Evolutionary conservation across 306 rosid genomes (phyloP).

Genomic region (Rosa chinensis): DNA sequence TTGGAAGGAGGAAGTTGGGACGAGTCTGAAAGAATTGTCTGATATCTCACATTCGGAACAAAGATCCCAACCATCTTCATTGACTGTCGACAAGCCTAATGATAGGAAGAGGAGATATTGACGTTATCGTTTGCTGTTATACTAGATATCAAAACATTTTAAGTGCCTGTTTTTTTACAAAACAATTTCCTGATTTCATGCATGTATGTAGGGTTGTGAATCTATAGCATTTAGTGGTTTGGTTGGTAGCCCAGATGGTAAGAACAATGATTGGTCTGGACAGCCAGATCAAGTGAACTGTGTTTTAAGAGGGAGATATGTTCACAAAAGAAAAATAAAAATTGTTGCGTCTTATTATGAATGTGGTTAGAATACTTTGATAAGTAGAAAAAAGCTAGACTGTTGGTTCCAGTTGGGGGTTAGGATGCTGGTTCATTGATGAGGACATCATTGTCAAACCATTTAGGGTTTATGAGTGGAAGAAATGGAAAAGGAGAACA

Average conservation of each 20-base stretch:
- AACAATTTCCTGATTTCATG: background rate
- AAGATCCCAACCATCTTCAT: too few species aligned
- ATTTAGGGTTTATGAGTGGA: background rate
- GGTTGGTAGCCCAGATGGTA: background rate
- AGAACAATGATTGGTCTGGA: background rate
- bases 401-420: background rate
- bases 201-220: constrained; percentile 4
- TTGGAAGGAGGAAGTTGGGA: too few species aligned
- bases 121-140: background rate
- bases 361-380: background rate
- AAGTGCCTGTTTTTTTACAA: background rate
- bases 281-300: background rate
- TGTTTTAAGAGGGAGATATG: background rate
- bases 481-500: background rate
- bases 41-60: too few species aligned
- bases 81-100: too few species aligned
- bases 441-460: background rate
- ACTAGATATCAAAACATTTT: background rate
- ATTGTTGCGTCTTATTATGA: background rate
- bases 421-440: background rate
- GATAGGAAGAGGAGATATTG: background rate
- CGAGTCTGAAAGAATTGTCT: too few species aligned
- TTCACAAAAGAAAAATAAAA: background rate
- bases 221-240: constrained; percentile 1
- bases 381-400: background rate